phyloP scores from a whole-genome alignment of 2,329 filamentous ascomycete species.

The Teratosphaeria viscida region DNA sequence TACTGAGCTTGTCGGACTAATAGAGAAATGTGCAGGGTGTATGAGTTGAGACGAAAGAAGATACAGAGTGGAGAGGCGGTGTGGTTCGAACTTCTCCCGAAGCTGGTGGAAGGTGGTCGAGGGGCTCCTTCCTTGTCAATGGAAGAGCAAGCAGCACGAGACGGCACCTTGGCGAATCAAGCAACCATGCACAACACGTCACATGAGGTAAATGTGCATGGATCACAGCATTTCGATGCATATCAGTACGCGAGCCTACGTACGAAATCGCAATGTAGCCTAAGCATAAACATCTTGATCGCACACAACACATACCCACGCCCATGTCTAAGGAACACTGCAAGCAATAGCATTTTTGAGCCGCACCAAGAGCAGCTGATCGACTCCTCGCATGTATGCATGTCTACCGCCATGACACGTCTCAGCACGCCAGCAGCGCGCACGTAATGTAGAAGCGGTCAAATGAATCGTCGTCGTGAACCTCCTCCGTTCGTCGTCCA shows the following conservation, averaged over 20 bases:
- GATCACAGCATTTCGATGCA: neutral
- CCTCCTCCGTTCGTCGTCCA: neutral
- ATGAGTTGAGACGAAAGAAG: neutral
- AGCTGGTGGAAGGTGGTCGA: neutral
- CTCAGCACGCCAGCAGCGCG: conserved; percentile 1
- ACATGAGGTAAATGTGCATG: neutral
- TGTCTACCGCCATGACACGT: conserved; percentile 14
- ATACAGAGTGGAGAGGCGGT: neutral
- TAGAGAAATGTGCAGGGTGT: neutral
- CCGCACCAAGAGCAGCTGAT: conserved; percentile 9
- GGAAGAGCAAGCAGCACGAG: neutral
- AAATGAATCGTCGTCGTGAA: neutral
- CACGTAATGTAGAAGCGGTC: conserved; percentile 1
- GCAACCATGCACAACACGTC: neutral
- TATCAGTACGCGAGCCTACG: conserved; percentile 17
- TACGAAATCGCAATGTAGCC: conserved; percentile 23
- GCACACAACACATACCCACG: conserved; percentile 16
- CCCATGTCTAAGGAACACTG: conserved; percentile 19
- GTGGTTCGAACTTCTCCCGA: neutral
- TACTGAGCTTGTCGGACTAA: neutral
- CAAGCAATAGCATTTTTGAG: conserved; percentile 18
- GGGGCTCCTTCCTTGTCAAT: neutral
- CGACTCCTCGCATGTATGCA: conserved; percentile 19
- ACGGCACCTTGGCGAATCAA: neutral
- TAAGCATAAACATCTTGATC: conserved; percentile 21